Evolutionary conservation across 1,139 yeast genomes (phyloP), one percentile per base, ranked within the genome.

Genomic region (Nematodospora anomalae): DNA sequence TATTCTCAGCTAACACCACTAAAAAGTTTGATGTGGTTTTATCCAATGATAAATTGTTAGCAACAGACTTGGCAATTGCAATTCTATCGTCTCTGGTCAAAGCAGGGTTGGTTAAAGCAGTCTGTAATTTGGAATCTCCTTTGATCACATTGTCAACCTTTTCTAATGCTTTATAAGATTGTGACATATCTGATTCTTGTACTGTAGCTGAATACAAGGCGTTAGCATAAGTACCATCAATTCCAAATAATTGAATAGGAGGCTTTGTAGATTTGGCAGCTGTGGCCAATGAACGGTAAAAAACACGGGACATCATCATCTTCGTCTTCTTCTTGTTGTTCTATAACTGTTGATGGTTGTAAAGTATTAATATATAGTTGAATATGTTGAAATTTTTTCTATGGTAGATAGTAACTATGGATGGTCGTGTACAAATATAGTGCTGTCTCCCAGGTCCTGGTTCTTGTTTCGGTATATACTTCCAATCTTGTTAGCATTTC

Each of bases 211-310:
- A 74, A 79, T 83, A 92, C 54, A 92, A 77, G 34, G 99, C 97
- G 45, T 88, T 78, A 55, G 98, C 98, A 64, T 92, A 92, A 47
- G 97, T 89, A 60, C 97, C 98, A 53, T 90, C 97, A 51, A 92
- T 71, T 49, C 98, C 98, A 58, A 79, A 90, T 64, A 92, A 79
- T 76, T 89, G 96, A 49, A 90, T 84, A 42, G 97, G 97, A 44
- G 95, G 94, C 65, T 81, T 82, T 56, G 77, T 75, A 42, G 74
- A 54, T 57, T 74, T 72, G 53, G 78, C 62, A 51, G 85, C 76
- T 42, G 86, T 68, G 50, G 88, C 85, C 72, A 87, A 65, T 44
- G 83, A 68, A 71, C 92, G 84, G 62, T 72, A 61, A 64, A 82
- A 80, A 54, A 76, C 73, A 74, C 86, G 83, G 55, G 82, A 70